phyloP scores from a whole-genome alignment of 2,329 filamentous ascomycete genomes.

The Pseudocercospora macadamiae region DNA sequence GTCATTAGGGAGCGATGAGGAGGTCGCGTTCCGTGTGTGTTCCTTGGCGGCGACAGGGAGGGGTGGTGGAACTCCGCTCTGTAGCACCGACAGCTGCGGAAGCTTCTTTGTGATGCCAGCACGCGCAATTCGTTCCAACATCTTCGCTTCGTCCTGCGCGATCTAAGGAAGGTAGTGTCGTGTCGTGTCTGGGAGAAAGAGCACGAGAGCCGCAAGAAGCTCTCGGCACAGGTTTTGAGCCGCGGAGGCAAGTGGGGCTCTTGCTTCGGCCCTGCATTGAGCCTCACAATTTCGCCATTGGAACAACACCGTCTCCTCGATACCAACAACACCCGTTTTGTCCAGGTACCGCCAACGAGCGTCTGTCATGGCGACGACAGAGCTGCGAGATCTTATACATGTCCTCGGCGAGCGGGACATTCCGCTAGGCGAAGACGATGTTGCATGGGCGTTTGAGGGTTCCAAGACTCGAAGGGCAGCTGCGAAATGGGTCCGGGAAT shows the following conservation, averaged over 20 bases:
- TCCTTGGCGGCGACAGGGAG: neutral
- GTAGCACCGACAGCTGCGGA: conserved; percentile 15
- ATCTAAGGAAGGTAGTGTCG: neutral
- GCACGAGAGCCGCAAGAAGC: conserved; percentile 2
- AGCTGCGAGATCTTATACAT: conserved; percentile 47
- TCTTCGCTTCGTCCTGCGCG: too few relatives aligned
- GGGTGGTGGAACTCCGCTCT: conserved; percentile 13
- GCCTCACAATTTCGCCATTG: neutral
- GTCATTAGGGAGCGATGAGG: conserved; percentile 31
- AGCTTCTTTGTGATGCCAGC: conserved; percentile 15
- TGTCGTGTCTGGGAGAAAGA: neutral
- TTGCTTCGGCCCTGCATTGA: conserved; percentile 1
- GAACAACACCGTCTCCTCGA: conserved; percentile 1
- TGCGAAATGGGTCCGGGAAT: conserved; percentile 51
- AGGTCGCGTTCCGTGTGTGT: conserved; percentile 26
- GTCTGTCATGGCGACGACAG: conserved; percentile 22
- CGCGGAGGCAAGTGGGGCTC: neutral
- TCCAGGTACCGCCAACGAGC: neutral
- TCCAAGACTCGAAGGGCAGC: conserved; percentile 45
- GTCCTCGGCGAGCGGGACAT: conserved; percentile 50
- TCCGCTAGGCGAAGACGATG: conserved; percentile 48
- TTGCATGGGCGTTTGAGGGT: conserved; percentile 52
- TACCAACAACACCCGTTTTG: neutral
- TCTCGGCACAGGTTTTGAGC: conserved; percentile 2
- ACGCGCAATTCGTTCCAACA: conserved; percentile 20